A percentile compares a stretch with the other conserved stretches of the same genome.
Conservation (phyloP, 768 basidiomycete genomes). For the Phlegmacium glaucopus region DNA sequence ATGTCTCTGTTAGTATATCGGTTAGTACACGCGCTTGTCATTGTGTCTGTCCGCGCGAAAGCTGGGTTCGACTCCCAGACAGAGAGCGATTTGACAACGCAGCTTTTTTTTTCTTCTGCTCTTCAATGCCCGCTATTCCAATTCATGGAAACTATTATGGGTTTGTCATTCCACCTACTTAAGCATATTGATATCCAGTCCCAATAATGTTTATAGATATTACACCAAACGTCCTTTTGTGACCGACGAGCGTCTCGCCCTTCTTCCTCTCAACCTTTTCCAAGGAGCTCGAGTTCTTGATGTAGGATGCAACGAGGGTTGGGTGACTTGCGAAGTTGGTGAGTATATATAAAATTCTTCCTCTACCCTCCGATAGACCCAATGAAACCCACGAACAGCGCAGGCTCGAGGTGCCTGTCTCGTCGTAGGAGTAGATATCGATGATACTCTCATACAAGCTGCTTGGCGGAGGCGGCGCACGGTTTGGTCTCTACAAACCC, state of each 20-base stretch:
- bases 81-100: conserved; percentile 2
- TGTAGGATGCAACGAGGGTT: conserved; percentile 85
- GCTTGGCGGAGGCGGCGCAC: conserved; percentile 73
- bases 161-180: conserved; percentile 30
- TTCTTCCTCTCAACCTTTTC: conserved; percentile 57
- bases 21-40: not conserved
- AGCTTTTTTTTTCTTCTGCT: conserved; percentile 1
- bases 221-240: conserved; percentile 69
- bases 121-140: conserved; percentile 7
- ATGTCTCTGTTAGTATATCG: not conserved
- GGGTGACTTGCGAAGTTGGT: conserved; percentile 88
- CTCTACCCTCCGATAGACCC: not conserved
- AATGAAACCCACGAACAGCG: conserved; percentile 35
- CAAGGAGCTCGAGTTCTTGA: conserved; percentile 63
- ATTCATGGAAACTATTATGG: conserved; percentile 75
- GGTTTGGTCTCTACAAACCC: conserved; percentile 68
- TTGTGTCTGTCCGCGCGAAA: conserved; percentile 9
- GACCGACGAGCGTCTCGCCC: conserved; percentile 61
- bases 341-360: conserved; percentile 6
- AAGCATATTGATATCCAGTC: not conserved
- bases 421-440: conserved; percentile 85
- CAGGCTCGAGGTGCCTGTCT: conserved; percentile 59
- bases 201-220: conserved; percentile 42
- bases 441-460: conserved; percentile 63
- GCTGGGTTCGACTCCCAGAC: conserved; percentile 14